Evolutionary conservation across 306 rosid genomes (phyloP).

Genomic region (Lathyrus tuberosus): DNA sequence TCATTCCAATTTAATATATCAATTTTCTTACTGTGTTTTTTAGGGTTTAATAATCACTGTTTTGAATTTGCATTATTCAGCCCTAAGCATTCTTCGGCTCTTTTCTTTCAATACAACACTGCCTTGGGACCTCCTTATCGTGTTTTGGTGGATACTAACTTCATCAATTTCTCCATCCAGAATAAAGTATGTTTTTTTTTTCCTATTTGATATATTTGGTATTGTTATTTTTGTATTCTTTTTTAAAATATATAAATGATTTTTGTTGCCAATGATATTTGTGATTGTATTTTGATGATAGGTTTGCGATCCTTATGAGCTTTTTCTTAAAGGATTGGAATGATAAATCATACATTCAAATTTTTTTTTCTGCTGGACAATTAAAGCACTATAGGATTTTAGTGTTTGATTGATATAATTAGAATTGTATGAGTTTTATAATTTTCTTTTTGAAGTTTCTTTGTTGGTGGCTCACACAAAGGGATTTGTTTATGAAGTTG

Average conservation of each 20-base stretch:
- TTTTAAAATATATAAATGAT: not conserved
- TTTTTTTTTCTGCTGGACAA: not conserved
- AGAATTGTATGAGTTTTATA: not conserved
- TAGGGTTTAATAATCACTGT: not conserved
- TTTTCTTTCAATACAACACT: slow-evolving; percentile 84
- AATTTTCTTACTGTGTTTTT: not conserved
- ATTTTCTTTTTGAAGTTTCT: slow-evolving; percentile 7
- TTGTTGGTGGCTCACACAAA: slow-evolving; percentile 19
- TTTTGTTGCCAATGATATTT: not conserved
- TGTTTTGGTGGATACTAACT: slow-evolving; percentile 88
- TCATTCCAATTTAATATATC: not conserved
- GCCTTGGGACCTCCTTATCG: slow-evolving; percentile 90
- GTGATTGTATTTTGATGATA: not conserved
- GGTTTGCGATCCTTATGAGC: not conserved
- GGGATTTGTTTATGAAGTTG: slow-evolving; percentile 54
- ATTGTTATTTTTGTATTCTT: slow-evolving; percentile 2
- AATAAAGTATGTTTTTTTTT: slow-evolving; percentile 60
- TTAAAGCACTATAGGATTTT: not conserved
- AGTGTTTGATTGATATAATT: not conserved
- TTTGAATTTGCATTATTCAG: slow-evolving; percentile 47
- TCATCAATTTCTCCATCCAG: slow-evolving; percentile 94
- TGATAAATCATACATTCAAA: not conserved
- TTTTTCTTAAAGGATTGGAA: not conserved
- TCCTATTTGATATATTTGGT: not conserved
- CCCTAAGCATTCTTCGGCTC: slow-evolving; percentile 74